phyloP scores from a whole-genome alignment of 257 asterid species.

The Gentiana straminea region DNA sequence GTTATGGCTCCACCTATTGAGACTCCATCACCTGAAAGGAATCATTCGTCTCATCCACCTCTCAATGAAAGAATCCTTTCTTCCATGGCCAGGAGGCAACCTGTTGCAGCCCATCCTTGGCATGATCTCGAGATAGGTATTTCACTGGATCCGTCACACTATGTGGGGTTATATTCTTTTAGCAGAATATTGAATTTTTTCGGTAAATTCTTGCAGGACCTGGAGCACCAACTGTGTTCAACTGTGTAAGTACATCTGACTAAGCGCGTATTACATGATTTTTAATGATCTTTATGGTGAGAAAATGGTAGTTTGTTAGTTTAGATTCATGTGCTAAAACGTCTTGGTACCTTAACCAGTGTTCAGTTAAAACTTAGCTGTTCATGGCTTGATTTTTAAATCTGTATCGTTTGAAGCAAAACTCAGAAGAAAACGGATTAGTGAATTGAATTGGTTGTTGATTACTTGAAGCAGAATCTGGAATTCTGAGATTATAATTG shows the following conservation, averaged over 20 bases:
- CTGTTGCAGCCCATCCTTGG: slow-evolving; percentile 98
- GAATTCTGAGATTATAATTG: no score
- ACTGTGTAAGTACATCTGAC: slow-evolving; percentile 53
- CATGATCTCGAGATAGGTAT: slow-evolving; percentile 96
- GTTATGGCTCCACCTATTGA: slow-evolving; percentile 60
- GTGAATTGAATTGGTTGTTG: no score
- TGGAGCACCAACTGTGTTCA: slow-evolving; percentile 68
- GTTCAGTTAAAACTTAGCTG: no score
- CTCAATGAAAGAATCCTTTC: slow-evolving; percentile 84
- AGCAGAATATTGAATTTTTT: slow-evolving; percentile 1
- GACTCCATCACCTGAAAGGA: slow-evolving; percentile 18
- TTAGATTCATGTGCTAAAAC: no score
- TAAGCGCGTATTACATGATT: no score
- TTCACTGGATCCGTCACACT: slow-evolving; percentile 4
- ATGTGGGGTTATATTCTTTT: slow-evolving; percentile 1
- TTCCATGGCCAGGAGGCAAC: slow-evolving; percentile 59
- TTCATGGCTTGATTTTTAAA: no score
- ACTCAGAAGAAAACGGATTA: no score
- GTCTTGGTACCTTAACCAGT: no score
- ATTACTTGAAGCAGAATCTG: no score
- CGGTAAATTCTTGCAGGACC: slow-evolving; percentile 60
- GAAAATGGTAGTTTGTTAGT: no score
- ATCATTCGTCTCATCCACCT: slow-evolving; percentile 39
- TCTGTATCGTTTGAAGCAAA: no score
- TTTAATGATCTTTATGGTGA: no score